These are phyloP conservation scores for Neofusicoccum laricinum DNA, from an alignment of 2,329 filamentous ascomycete genomes.

Conservation along the genomic window DNA sequence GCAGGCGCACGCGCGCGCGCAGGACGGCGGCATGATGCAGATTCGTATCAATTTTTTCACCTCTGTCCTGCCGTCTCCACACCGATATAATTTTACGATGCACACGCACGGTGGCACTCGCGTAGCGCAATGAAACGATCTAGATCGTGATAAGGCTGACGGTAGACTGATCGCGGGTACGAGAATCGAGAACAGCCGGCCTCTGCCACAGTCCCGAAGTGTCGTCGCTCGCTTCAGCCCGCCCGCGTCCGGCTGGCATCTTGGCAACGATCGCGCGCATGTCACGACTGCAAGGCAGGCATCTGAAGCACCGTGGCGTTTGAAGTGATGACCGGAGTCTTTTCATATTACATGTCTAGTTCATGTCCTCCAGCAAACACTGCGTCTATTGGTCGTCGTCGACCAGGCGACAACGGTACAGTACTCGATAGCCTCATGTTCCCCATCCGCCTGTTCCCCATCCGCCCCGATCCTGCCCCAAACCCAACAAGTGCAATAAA, in stretches of 20 bases:
- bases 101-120: background rate
- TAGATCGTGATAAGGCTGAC: constrained; percentile 13
- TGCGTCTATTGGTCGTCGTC: background rate
- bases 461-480: background rate
- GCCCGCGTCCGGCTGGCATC: background rate
- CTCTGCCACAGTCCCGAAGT: background rate
- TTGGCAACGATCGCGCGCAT: background rate
- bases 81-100: background rate
- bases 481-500: background rate
- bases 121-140: background rate
- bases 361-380: background rate
- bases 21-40: background rate
- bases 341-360: constrained; percentile 6
- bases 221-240: background rate
- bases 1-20: background rate
- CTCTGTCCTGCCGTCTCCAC: background rate
- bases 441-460: background rate
- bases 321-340: background rate
- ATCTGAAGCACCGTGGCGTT: background rate
- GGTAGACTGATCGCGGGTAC: background rate
- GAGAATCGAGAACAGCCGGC: background rate
- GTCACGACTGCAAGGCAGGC: background rate
- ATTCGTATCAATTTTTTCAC: background rate
- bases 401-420: background rate
- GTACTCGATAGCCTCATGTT: background rate